Percentiles rank a stretch among this genome's conserved stretches.
phyloP scores from a whole-genome alignment of 2,329 filamentous ascomycete genomes.

The Colletotrichum spaethianum region DNA sequence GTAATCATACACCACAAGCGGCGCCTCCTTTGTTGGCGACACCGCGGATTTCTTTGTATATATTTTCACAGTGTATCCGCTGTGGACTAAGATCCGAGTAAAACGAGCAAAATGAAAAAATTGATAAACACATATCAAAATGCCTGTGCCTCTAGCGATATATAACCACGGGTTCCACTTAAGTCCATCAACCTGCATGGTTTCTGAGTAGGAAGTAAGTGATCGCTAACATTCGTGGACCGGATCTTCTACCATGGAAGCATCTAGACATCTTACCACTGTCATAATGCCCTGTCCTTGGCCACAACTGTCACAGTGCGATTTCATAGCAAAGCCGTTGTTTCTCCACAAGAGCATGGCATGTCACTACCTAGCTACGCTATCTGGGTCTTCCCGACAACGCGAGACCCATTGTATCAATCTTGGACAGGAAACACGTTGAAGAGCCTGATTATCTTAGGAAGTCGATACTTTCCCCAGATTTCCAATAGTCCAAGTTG shows the following conservation, averaged over 20 bases:
- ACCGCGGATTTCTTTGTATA: constrained; percentile 16
- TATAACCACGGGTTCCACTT: too few relatives aligned
- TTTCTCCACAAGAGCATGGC: not conserved
- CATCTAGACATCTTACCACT: not conserved
- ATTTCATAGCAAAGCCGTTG: not conserved
- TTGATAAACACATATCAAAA: not conserved
- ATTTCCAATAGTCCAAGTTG: not conserved
- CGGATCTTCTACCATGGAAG: not conserved
- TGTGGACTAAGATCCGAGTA: not conserved
- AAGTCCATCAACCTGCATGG: not conserved
- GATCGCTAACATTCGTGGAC: too few relatives aligned
- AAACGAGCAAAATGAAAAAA: not conserved
- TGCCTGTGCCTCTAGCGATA: too few relatives aligned
- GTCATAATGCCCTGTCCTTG: too few relatives aligned
- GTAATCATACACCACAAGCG: constrained; percentile 6
- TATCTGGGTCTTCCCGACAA: not conserved
- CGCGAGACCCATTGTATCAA: not conserved
- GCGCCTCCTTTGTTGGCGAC: not conserved
- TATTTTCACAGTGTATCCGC: not conserved
- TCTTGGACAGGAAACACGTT: not conserved
- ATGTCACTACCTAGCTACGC: not conserved
- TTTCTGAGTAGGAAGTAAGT: not conserved
- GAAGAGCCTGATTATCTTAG: not conserved
- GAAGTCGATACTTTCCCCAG: not conserved
- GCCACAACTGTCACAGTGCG: not conserved